Conservation (phyloP, 2,329 filamentous ascomycete species). For the Davidsoniella neocaledoniae region DNA sequence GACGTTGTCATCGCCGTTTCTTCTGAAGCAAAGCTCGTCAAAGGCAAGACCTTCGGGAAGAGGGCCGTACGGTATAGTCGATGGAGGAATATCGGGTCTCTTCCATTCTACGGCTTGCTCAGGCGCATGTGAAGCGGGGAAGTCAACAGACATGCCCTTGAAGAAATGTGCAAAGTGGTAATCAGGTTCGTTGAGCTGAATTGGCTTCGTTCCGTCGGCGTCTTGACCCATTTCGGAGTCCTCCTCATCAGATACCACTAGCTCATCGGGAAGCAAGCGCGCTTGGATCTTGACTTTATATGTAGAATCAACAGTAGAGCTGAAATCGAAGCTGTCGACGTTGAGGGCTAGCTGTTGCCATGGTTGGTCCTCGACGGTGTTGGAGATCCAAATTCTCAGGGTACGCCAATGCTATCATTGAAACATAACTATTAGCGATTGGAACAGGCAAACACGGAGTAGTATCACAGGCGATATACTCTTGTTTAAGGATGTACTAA, state of each 20-base stretch:
- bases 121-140: slow-evolving; percentile 43
- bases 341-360: slow-evolving; percentile 58
- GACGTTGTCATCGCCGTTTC: slow-evolving; percentile 78
- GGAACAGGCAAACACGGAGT: no score
- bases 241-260: slow-evolving; percentile 29
- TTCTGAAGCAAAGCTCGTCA: slow-evolving; percentile 80
- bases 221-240: slow-evolving; percentile 21
- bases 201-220: slow-evolving; percentile 24
- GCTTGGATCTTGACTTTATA: slow-evolving; percentile 91
- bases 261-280: slow-evolving; percentile 54
- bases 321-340: slow-evolving; percentile 67
- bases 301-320: slow-evolving; percentile 56
- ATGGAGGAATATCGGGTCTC: slow-evolving; percentile 48
- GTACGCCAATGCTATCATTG: slow-evolving; percentile 26
- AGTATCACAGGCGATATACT: no score
- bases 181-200: slow-evolving; percentile 23
- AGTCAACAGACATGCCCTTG: slow-evolving; percentile 59
- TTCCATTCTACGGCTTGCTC: slow-evolving; percentile 67
- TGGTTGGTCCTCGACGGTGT: slow-evolving; percentile 83
- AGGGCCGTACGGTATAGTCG: slow-evolving; percentile 30
- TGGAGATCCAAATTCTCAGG: slow-evolving; percentile 84
- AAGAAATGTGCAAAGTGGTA: slow-evolving; percentile 58
- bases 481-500: slow-evolving; percentile 19
- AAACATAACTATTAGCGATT: slow-evolving; percentile 1
- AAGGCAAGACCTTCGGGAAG: slow-evolving; percentile 57